Conservation (phyloP, 1,139 yeast species). For the Geotrichum candidum region DNA sequence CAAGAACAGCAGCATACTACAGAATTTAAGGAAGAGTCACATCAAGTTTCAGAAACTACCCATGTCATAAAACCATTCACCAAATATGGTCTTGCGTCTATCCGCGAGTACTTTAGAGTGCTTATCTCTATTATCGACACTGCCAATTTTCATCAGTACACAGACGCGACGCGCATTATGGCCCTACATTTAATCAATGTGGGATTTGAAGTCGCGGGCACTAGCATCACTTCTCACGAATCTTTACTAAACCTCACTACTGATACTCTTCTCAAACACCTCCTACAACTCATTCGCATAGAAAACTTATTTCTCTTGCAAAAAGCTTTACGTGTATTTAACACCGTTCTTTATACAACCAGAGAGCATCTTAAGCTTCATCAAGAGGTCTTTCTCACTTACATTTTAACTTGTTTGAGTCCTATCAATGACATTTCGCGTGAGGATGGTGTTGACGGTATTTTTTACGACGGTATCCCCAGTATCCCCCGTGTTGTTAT, state of each 20-base stretch:
- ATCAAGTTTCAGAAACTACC: neutral
- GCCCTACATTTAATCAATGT: slow-evolving; percentile 71
- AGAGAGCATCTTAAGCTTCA: slow-evolving; percentile 37
- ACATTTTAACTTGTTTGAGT: slow-evolving; percentile 37
- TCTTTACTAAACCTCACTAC: slow-evolving; percentile 63
- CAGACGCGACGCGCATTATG: slow-evolving; percentile 80
- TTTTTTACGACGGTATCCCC: slow-evolving; percentile 40
- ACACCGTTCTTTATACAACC: slow-evolving; percentile 45
- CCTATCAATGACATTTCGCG: slow-evolving; percentile 37
- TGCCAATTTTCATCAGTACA: slow-evolving; percentile 73
- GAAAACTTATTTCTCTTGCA: slow-evolving; percentile 64
- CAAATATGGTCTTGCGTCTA: slow-evolving; percentile 63
- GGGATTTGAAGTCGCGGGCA: slow-evolving; percentile 79
- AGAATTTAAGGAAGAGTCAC: neutral
- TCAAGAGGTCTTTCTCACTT: slow-evolving; percentile 38
- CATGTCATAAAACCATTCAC: slow-evolving; percentile 22
- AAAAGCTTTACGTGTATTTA: slow-evolving; percentile 68
- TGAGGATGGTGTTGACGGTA: slow-evolving; percentile 37
- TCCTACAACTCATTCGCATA: slow-evolving; percentile 70
- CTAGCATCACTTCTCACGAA: slow-evolving; percentile 57
- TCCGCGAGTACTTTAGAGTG: slow-evolving; percentile 64
- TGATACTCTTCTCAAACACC: slow-evolving; percentile 75
- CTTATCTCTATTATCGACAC: slow-evolving; percentile 83
- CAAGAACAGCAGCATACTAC: neutral
- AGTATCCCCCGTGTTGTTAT: slow-evolving; percentile 33